Conservation (phyloP, 805 yeast genomes). For the Nakazawaea pomicola region DNA sequence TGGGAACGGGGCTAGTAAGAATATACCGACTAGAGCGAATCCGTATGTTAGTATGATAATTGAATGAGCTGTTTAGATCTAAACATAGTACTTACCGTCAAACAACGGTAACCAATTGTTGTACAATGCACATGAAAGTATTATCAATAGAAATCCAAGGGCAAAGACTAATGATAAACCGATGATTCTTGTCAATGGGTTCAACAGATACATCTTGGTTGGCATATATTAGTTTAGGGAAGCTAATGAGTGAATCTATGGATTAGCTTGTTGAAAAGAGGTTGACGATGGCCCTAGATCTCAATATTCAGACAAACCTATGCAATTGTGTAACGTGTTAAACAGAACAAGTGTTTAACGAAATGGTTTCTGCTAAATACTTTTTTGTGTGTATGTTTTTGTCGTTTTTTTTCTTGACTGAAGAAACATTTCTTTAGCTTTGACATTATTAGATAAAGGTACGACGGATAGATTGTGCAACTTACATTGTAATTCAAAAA, state of each 20-base stretch:
- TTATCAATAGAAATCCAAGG: conserved; percentile 82
- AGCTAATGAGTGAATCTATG: not conserved
- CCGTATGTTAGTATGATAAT: not conserved
- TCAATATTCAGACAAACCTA: no score
- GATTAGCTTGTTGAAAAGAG: not conserved
- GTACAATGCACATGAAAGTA: conserved; percentile 80
- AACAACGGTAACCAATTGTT: conserved; percentile 88
- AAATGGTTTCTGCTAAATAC: no score
- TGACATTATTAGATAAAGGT: no score
- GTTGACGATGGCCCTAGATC: no score
- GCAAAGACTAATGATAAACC: conserved; percentile 74
- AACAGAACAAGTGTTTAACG: no score
- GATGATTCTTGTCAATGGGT: conserved; percentile 72
- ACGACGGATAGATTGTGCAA: no score
- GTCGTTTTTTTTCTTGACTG: no score
- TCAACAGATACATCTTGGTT: conserved; percentile 16
- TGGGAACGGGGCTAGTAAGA: conserved; percentile 32
- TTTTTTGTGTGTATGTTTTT: no score
- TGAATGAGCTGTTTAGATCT: not conserved
- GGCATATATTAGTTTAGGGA: not conserved
- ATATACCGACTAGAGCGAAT: conserved; percentile 21
- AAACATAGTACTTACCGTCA: conserved; percentile 41
- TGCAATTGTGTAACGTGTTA: no score
- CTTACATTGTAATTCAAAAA: no score
- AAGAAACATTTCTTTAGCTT: no score